A percentile compares a stretch with the other conserved stretches of the same genome.
These are phyloP conservation scores for Nicotiana attenuata DNA, from an alignment of 257 asterid genomes.

Conservation along the genomic window DNA sequence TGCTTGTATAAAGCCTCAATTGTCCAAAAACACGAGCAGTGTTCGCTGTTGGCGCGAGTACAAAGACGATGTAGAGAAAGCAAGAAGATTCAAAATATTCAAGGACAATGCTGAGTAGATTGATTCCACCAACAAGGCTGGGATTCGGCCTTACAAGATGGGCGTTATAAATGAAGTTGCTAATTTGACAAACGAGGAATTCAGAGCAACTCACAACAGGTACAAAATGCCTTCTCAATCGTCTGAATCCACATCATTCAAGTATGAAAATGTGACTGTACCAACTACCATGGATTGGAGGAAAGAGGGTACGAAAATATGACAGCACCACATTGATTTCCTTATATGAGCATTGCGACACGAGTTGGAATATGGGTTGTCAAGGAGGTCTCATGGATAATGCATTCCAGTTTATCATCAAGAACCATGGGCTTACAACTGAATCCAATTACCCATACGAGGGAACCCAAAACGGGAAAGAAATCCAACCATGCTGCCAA, in stretches of 20 bases:
- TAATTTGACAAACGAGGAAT: not conserved
- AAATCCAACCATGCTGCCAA: not conserved
- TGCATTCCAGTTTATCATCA: not conserved
- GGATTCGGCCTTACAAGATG: not conserved
- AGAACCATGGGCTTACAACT: too few relatives aligned
- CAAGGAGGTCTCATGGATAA: not conserved
- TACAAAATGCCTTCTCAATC: not conserved
- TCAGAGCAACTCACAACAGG: not conserved
- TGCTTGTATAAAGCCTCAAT: not conserved
- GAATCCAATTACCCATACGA: not conserved
- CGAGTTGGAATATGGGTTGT: not conserved
- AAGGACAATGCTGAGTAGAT: not conserved
- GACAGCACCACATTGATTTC: too few relatives aligned
- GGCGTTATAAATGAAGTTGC: not conserved
- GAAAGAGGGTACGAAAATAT: not conserved
- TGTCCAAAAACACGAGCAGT: not conserved
- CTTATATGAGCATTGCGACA: not conserved
- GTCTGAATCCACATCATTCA: not conserved
- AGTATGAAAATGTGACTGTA: not conserved
- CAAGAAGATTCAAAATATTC: not conserved
- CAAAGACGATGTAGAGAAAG: not conserved
- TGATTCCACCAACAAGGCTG: not conserved
- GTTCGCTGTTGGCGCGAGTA: not conserved
- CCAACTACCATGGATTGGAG: not conserved
- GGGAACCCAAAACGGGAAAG: not conserved